Percentiles rank a stretch among this genome's conserved stretches.
phyloP scores from a whole-genome alignment of 495 filamentous ascomycete species.

The Thermochaetoides thermophila region DNA sequence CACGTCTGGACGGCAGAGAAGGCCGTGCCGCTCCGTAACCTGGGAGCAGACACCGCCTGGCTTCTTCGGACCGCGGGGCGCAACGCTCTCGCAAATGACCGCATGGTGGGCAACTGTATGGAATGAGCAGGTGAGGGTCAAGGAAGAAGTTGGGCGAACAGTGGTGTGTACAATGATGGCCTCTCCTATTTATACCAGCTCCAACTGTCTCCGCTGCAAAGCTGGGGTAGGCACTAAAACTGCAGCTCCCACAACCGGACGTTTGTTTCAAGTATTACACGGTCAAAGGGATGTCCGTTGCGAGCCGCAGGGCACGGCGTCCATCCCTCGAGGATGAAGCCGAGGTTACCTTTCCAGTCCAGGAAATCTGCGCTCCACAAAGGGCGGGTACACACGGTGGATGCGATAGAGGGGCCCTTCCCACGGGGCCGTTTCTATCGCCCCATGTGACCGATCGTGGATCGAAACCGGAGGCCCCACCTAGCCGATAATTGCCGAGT shows the following conservation, averaged over 20 bases:
- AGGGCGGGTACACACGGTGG: no score
- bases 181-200: background rate
- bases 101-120: conserved; percentile 33
- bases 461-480: background rate
- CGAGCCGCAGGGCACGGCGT: background rate
- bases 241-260: background rate
- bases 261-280: background rate
- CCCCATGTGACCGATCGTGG: conserved; percentile 10
- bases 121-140: conserved; percentile 2
- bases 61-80: conserved; percentile 50
- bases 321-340: conserved; percentile 1
- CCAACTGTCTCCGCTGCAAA: background rate
- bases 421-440: no score
- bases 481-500: conserved; percentile 4
- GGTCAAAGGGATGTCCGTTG: conserved; percentile 1
- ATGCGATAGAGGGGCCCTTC: no score
- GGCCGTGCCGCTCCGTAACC: conserved; percentile 11
- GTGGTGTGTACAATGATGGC: background rate
- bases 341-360: conserved; percentile 6
- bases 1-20: conserved; percentile 14
- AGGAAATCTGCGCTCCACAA: conserved; percentile 1
- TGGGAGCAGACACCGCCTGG: conserved; percentile 22
- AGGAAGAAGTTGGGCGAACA: background rate
- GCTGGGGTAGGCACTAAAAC: background rate
- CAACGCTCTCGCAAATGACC: conserved; percentile 51